Conservation (phyloP, 768 basidiomycete species). For the Daedaleopsis nitida region DNA sequence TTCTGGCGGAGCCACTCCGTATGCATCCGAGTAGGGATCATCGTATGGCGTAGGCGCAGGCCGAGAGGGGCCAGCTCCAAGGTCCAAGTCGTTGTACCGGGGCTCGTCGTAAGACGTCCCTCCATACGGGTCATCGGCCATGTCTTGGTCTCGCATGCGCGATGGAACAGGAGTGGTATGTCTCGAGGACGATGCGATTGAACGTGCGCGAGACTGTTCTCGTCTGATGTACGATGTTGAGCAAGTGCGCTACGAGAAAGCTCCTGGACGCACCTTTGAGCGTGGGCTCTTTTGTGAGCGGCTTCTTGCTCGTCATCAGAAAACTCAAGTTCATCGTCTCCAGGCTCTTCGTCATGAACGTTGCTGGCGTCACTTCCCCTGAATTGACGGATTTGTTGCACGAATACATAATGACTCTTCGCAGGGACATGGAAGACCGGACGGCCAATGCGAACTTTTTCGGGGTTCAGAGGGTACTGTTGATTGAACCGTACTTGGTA, state of each 20-base stretch:
- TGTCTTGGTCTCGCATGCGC: conserved; percentile 56
- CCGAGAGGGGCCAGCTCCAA: conserved; percentile 54
- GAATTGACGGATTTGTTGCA: conserved; percentile 63
- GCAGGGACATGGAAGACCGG: conserved; percentile 83
- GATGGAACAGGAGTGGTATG: conserved; percentile 56
- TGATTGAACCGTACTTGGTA: conserved; percentile 86
- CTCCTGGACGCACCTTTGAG: conserved; percentile 33
- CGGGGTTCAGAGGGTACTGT: conserved; percentile 58
- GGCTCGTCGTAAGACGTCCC: conserved; percentile 67
- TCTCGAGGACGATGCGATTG: conserved; percentile 52
- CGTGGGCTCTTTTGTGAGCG: conserved; percentile 61
- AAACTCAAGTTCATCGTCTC: conserved; percentile 88
- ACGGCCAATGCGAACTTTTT: conserved; percentile 54
- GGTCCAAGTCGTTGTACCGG: conserved; percentile 67
- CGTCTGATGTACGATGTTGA: conserved; percentile 41
- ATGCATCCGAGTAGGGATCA: conserved; percentile 61
- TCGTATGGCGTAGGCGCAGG: conserved; percentile 76
- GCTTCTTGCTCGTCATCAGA: conserved; percentile 94
- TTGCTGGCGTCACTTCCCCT: conserved; percentile 96
- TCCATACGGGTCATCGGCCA: conserved; percentile 51
- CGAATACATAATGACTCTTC: conserved; percentile 83
- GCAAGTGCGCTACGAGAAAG: neutral
- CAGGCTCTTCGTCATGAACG: conserved; percentile 91
- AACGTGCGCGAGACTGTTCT: conserved; percentile 46
- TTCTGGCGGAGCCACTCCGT: conserved; percentile 21